Evolutionary conservation across 2,329 filamentous ascomycete genomes (phyloP), one percentile per base, ranked within the genome.

Genomic region (Fusarium lyarnte): DNA sequence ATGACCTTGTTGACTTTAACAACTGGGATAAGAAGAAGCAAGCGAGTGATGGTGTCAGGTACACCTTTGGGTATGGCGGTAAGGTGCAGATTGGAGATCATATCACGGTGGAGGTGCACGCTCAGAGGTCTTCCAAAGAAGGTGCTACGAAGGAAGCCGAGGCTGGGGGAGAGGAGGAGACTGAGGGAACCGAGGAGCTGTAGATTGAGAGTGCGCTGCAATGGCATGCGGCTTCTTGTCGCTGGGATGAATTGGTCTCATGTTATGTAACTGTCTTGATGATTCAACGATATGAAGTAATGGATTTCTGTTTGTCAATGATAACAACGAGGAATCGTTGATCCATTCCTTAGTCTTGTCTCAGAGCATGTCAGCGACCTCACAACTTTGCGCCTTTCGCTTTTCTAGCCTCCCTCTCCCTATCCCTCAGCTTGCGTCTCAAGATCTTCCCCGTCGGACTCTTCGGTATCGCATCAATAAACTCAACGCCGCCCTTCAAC

Each of bases 371-470:
- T 3, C 21, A 8, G 4, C 8, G 6, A 11, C 9, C 23, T 62
- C 19, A 62, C 11, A 69, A 27, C 21, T 57, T 67, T 6, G 63
- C 29, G 17, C 25, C 39, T 19, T 12, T n/a, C 2, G 8, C 1
- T 8, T 27, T 29, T 3, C 43, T 53, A 7, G 23, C 33, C 21
- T 47, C 25, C 3, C 11, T 63, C 13, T 69, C 66, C 23, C 25
- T 68, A 5, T 68, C 66, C 3, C 64, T 43, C 9, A 69, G 13
- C n/a, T 49, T 63, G 0, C 66, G 45, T 1, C 66, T 63, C 31
- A 69, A 17, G 51, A 94, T 93, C 87, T 94, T 94, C 9, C 92
- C 92, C 74, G 88, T 91, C 0, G 91, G 87, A 76, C 89, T 92
- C 85, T 94, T 94, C 7, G 92, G 92, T 29, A 94, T 89, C 43